Evolutionary conservation across 331 rosid genomes (phyloP), one percentile per base, ranked within the genome.

Genomic region (Acacia pycnantha): DNA sequence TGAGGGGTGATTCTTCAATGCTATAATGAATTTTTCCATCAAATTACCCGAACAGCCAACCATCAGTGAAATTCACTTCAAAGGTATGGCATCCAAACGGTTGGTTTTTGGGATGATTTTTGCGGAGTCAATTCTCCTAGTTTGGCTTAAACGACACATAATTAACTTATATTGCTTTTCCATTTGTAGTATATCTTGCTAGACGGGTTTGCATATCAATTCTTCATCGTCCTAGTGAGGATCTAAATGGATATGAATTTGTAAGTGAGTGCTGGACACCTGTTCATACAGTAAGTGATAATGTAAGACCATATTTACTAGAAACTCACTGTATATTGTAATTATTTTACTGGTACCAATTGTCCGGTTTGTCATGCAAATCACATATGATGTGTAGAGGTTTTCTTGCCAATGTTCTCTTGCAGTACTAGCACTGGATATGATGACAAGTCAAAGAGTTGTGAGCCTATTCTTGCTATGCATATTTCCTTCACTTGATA

Each of bases 181-280:
- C 37, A 33, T 33, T 33, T 33, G 37, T 33, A 33, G 5, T 33
- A 4, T 33, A 33, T 33, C 37, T 95, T n/a, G 99, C 94, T 89
- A 98, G 99, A 7, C 98, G 97, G 77, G 98, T 96, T 86, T 96
- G 98, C 88, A 96, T 96, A 83, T 96, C 99, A 67, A 96, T 96
- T 74, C 98, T 96, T 84, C 99, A 96, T 83, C 98, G 98, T 18
- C 99, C 99, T 11, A 97, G 98, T 62, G 99, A 96, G 6, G 99
- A 96, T 82, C 99, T 97, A 16, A 96, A 94, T 86, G 98, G 99
- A 75, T 94, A 96, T 11, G 99, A 96, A 85, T 98, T 96, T 86
- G 99, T 98, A 24, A 96, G 99, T 77, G 98, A 96, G 87, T 95
- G 98, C 47, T 96, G 99, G 99, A 92, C 93, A 3, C 99, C 98